Base-by-base conservation (phyloP, 306 rosid species). In the Vigna mungo region DNA sequence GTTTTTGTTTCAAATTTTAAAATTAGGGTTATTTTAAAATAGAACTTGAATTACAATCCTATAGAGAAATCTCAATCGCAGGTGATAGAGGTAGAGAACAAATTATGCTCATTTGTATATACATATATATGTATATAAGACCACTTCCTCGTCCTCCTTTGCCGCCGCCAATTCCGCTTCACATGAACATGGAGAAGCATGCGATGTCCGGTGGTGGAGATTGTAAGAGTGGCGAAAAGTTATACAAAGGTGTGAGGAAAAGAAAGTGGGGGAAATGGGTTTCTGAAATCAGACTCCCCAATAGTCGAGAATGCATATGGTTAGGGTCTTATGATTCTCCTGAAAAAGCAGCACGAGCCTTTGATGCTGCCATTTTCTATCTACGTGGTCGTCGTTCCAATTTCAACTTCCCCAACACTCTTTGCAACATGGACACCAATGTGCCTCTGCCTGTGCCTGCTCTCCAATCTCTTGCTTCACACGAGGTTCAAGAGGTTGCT, bases 201-300 rank as follows among this genome's bases (percentile, higher is more conserved):
- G 71, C 18, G 36, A 43, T 72, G 76, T 7, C 4, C 36, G 20
- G 13, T 52, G 37, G 15, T 69, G 4, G 8, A 52, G 9, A 1
- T 20, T 30, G 4, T 32, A 37, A 9, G 16, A 17, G 23, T 34
- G 20, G 23, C 20, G 9, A 64, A 5, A 66, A 82, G 73, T n/a
- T 25, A 34, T 91, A 83, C 81, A 91, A 85, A 58, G 97, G 97
- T 0, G 97, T 89, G 9, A 74, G 97, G 14, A 75, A 60, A 85
- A 64, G 97, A 3, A 91, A 91, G 60, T 91, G 97, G 97, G 97
- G 94, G 1, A 91, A 89, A 71, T 91, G 92, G 92, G 97, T 91
- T 0, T 91, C 90, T 1, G 97, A 91, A 67, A 83, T 91, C 3
- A 79, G 97, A 49, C 90, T 91, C 4, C 97, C 97, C 0, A 88